A percentile compares a stretch with the other conserved stretches of the same genome.
These are phyloP conservation scores for Clonostachys rhizophaga DNA, from an alignment of 2,329 filamentous ascomycete species.

Conservation along the genomic window DNA sequence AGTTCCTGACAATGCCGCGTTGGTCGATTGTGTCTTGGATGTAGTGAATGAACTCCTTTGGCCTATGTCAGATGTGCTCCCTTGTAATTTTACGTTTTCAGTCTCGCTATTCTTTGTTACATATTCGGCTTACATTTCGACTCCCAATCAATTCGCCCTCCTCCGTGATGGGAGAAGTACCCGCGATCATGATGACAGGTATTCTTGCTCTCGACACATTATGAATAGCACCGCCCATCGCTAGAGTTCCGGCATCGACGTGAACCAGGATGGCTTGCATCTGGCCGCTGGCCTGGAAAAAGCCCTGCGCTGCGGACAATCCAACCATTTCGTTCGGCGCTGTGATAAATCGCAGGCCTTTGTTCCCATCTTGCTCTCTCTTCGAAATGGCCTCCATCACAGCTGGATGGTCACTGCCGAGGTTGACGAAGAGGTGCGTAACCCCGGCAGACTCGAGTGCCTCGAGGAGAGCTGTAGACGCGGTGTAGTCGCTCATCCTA, in stretches of 20 bases:
- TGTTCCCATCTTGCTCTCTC: constrained; percentile 59
- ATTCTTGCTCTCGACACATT: constrained; percentile 72
- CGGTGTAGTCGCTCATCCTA: background rate
- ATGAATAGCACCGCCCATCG: constrained; percentile 72
- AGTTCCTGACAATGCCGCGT: constrained; percentile 75
- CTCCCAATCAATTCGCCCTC: constrained; percentile 73
- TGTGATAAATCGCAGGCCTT: constrained; percentile 71
- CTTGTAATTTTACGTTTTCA: too few species aligned
- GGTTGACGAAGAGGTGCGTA: constrained; percentile 40
- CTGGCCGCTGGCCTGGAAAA: constrained; percentile 65
- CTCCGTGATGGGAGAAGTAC: constrained; percentile 70
- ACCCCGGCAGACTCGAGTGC: constrained; percentile 1
- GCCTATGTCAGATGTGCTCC: too few species aligned
- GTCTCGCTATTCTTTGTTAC: too few species aligned
- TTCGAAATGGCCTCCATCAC: constrained; percentile 80
- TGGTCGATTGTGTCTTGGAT: constrained; percentile 81
- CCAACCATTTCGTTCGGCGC: constrained; percentile 74
- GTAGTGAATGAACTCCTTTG: constrained; percentile 77
- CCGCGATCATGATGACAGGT: constrained; percentile 74
- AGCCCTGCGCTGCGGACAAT: constrained; percentile 79
- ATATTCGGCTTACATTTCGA: constrained; percentile 33
- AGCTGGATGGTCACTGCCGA: constrained; percentile 67
- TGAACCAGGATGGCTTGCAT: constrained; percentile 77
- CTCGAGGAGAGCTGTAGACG: constrained; percentile 3
- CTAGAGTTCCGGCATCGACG: constrained; percentile 79